Evolutionary conservation across 371 early-diverging fungal genomes (phyloP), one percentile per base, ranked within the genome.

Genomic region (Mucor indicus): DNA sequence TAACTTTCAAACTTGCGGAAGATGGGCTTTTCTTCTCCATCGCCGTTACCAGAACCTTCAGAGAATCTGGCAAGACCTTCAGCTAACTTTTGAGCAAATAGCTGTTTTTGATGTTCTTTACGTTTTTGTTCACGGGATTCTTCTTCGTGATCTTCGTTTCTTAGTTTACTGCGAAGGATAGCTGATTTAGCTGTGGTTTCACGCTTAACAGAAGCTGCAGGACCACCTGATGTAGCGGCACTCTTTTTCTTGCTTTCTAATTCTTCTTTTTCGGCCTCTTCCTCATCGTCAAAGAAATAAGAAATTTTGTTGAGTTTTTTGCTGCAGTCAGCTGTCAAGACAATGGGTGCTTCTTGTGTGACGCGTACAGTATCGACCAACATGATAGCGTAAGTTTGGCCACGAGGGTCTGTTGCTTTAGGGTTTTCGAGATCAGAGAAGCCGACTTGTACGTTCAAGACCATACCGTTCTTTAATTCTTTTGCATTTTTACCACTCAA

Each of bases 1-100:
- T 98, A 98, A 75, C 92, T 91, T 64, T 97, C 98, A 68, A 92
- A 96, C 60, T 87, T 84, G 37, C 83, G 79, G 62, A 93, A 91
- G 6, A 79, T 79, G 5, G 80, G 82, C 62, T 88, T 80, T 33
- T 84, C 79, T 35, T 85, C 81, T 36, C 79, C 81, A 29, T 80
- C 67, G 35, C 67, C 79, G 16, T 79, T 75, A 12, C 81, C 90
- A 0, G 73, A 81, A 7, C 70, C 80, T 2, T 85, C 86, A 1
- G 84, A 72, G 60, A 84, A 97, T 32, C 89, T 78, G 25, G 80
- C 78, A 27, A 92, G 64, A 19, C 96, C 97, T 36, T 91, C 93
- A 1, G 77, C 79, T 20, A 87, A 79, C 37, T 85, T 81, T 55
- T 83, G 75, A 4, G 74, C 81, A 24, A 87, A 83, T 49, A 98